phyloP scores from a whole-genome alignment of 208 protist genomes.

The Acanthamoeba castellanii region DNA sequence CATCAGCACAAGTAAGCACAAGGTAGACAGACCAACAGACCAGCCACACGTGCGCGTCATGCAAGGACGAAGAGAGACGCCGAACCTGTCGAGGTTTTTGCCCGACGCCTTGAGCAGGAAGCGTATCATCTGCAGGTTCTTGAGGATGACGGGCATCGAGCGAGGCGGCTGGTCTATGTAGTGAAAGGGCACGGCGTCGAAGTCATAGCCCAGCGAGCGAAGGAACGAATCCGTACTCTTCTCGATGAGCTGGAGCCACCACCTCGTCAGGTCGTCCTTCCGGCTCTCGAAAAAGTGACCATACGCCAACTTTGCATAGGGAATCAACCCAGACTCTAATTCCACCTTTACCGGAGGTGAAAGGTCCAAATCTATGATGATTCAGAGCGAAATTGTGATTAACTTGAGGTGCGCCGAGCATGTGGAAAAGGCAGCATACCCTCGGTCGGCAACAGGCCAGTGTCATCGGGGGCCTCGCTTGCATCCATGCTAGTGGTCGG shows the following conservation, averaged over 20 bases:
- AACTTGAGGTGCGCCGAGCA: too few species aligned
- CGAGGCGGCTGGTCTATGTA: slow-evolving; percentile 52
- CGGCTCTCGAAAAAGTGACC: slow-evolving; percentile 31
- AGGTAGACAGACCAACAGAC: neutral
- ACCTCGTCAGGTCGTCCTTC: slow-evolving; percentile 20
- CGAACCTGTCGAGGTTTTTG: slow-evolving; percentile 14
- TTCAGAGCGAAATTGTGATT: too few species aligned
- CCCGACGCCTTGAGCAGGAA: slow-evolving; percentile 60
- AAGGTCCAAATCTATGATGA: neutral
- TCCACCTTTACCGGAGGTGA: neutral
- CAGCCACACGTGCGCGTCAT: too few species aligned
- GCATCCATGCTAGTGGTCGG: neutral
- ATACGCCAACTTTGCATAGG: neutral
- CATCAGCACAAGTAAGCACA: neutral
- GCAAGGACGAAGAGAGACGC: neutral
- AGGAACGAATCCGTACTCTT: neutral
- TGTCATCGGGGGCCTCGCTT: neutral
- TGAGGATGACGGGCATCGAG: slow-evolving; percentile 48
- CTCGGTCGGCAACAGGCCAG: neutral
- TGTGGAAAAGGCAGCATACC: neutral
- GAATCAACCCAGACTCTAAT: neutral
- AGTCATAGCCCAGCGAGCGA: slow-evolving; percentile 44
- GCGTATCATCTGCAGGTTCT: slow-evolving; percentile 52
- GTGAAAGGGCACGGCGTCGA: slow-evolving; percentile 41
- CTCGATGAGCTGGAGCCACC: slow-evolving; percentile 25